These are phyloP conservation scores for Penicillium soppii DNA, from an alignment of 495 filamentous ascomycete species.

Conservation along the genomic window DNA sequence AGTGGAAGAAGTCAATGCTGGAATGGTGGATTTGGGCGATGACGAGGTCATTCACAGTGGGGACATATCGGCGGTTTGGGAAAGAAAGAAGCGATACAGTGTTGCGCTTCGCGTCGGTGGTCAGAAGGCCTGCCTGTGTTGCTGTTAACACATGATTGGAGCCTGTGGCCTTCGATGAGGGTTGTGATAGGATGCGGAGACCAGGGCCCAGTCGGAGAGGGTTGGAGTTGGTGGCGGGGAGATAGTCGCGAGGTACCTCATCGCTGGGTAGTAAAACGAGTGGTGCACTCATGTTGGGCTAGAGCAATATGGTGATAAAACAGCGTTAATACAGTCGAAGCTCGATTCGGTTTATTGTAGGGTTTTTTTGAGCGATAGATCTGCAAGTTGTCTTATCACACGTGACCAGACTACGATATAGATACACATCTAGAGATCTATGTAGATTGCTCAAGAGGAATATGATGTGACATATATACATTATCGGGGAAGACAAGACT, in stretches of 20 bases:
- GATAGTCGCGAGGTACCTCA: slow-evolving; percentile 53
- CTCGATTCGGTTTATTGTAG: no score
- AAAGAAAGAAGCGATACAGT: slow-evolving; percentile 38
- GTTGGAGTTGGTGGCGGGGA: slow-evolving; percentile 62
- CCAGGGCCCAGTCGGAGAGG: slow-evolving; percentile 85
- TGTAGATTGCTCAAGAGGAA: no score
- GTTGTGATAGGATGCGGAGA: slow-evolving; percentile 51
- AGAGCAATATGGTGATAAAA: neutral
- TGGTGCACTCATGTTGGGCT: slow-evolving; percentile 39
- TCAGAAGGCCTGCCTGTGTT: slow-evolving; percentile 75
- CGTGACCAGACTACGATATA: no score
- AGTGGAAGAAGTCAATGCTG: slow-evolving; percentile 72
- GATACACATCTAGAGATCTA: no score
- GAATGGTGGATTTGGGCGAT: slow-evolving; percentile 80
- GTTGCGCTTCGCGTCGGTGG: slow-evolving; percentile 73
- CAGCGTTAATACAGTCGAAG: no score
- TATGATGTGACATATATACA: no score
- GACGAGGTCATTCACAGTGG: slow-evolving; percentile 73
- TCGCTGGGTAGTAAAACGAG: slow-evolving; percentile 77
- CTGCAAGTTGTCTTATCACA: no score
- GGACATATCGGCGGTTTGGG: slow-evolving; percentile 67
- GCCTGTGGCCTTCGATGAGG: slow-evolving; percentile 15
- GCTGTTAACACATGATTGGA: slow-evolving; percentile 57
- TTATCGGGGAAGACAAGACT: no score
- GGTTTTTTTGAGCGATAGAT: no score